Base-by-base conservation (phyloP, 202 grass and related monocot species). In the Zoysia matrella region DNA sequence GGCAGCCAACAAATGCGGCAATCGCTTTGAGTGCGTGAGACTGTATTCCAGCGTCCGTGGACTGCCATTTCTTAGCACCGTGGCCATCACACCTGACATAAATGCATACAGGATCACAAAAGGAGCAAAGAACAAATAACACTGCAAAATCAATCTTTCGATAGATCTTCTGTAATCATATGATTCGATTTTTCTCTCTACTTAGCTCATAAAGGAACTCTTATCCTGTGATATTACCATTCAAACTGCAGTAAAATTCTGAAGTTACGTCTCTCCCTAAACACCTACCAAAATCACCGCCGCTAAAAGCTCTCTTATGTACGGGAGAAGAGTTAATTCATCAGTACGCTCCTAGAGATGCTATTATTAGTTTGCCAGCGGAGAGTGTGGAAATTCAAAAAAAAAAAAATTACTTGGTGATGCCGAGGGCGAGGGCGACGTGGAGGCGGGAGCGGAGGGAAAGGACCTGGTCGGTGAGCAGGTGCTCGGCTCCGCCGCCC, bases 371-470 rank as follows among this genome's bases (percentile, higher is more conserved):
- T 67, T 22, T 39, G 47, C 11, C 9, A 44, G 8, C 12, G 1
- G 61, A 5, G 22, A 39, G 9, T 36, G 30, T 36, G 30, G 30
- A 36, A 36, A 36, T 36, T 36, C 30, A 36, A 36, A 36, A 36
- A 36, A 36, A 36, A 36, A 36, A 36, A 36, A 36, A 36, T 65
- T 88, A 98, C 92, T 83, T 91, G 51, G 77, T 10, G 84, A 98
- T 86, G 72, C 94, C 95, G 69, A 98, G 90, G 40, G 88, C 71
- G 79, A 98, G 86, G 16, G 90, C 90, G 36, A 85, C 86, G 49
- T 91, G 92, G 65, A 94, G 95, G 65, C 88, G 90, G 4, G 75
- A 41, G 61, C 86, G 95, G 49, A 90, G 84, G 79, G 84, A 75
- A 69, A 93, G 79, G 18, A 88, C 77, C 57, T 92, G 88, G 66